Conservation (phyloP, 177 flowering plant species). For the Vitis hybrid region DNA sequence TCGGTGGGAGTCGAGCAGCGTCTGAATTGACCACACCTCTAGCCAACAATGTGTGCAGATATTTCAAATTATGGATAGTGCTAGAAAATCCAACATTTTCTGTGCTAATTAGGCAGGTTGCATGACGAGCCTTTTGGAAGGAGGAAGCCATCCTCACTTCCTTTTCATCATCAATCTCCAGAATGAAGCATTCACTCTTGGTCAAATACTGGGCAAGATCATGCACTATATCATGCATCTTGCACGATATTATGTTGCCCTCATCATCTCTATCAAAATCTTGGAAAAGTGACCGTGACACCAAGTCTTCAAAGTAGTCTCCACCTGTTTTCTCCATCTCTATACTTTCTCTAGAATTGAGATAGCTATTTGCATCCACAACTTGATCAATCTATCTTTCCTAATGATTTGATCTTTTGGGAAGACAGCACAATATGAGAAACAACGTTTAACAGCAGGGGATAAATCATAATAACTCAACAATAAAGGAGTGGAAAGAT, state of each 20-base stretch:
- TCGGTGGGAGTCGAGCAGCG: background rate
- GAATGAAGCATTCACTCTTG: background rate
- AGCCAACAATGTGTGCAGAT: no score
- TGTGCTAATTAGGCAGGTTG: background rate
- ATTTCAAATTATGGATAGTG: no score
- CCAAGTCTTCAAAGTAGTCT: conserved; percentile 13
- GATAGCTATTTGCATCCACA: conserved; percentile 20
- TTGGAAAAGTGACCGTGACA: no score
- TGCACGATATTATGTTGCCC: background rate
- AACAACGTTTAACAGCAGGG: background rate
- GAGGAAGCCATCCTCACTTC: background rate
- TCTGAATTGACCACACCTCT: no score
- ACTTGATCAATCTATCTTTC: conserved; percentile 7
- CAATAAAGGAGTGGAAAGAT: no score
- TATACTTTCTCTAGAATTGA: no score
- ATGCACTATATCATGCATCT: conserved; percentile 31
- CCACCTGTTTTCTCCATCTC: conserved; percentile 21
- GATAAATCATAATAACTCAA: no score
- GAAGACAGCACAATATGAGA: conserved; percentile 21
- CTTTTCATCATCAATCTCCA: background rate
- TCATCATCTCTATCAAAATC: no score
- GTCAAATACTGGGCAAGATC: conserved; percentile 8
- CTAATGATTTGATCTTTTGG: conserved; percentile 9
- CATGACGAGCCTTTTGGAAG: background rate
- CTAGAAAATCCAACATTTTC: no score